Conservation (phyloP, 2,329 filamentous ascomycete genomes). For the Aspergillus aculeatus region DNA sequence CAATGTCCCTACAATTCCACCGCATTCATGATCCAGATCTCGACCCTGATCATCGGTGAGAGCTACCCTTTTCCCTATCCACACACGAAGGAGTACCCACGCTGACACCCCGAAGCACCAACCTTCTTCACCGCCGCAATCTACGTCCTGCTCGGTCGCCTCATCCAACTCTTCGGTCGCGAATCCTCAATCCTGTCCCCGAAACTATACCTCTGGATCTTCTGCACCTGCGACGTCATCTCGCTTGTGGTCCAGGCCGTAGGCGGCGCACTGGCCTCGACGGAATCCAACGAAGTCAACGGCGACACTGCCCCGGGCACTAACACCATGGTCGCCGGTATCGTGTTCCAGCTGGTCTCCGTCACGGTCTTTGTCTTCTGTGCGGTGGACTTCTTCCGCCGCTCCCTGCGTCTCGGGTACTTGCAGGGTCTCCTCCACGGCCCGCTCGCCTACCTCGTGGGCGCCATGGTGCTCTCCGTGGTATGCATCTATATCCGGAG, state of each 20-base stretch:
- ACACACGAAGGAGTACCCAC: neutral
- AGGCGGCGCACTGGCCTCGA: slow-evolving; percentile 49
- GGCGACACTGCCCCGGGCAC: slow-evolving; percentile 46
- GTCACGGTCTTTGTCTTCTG: slow-evolving; percentile 50
- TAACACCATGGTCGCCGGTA: slow-evolving; percentile 49
- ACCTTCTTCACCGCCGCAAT: slow-evolving; percentile 38
- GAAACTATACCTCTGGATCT: slow-evolving; percentile 41
- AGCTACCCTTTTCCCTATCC: neutral
- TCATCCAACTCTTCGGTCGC: slow-evolving; percentile 36
- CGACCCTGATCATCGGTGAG: neutral
- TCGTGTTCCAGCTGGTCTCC: slow-evolving; percentile 54
- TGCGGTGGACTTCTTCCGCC: slow-evolving; percentile 44
- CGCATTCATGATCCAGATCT: slow-evolving; percentile 1
- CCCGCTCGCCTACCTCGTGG: neutral
- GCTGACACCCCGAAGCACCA: neutral
- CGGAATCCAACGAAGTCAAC: slow-evolving; percentile 39
- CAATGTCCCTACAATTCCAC: neutral
- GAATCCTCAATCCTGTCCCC: slow-evolving; percentile 39
- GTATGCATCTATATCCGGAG: slow-evolving; percentile 43
- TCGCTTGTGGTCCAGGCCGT: slow-evolving; percentile 54
- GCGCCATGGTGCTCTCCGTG: slow-evolving; percentile 26
- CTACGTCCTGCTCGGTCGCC: slow-evolving; percentile 44
- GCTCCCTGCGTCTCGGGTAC: slow-evolving; percentile 18
- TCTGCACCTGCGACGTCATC: slow-evolving; percentile 49
- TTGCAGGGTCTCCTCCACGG: neutral